Conservation (phyloP, 1,284 basidiomycete species). For the Leccinum pachyderme region DNA sequence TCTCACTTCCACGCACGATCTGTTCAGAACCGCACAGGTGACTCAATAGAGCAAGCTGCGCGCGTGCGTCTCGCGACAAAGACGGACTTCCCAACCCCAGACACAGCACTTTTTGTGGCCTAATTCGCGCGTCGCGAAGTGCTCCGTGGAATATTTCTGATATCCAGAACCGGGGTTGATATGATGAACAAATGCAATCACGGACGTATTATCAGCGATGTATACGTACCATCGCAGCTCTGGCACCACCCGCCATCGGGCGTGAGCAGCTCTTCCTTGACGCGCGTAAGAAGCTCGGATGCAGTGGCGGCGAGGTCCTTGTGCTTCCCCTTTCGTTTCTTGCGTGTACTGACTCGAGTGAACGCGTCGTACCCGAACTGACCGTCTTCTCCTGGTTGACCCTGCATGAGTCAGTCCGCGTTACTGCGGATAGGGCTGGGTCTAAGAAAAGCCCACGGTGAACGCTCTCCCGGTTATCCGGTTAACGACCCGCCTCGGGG, state of each 20-base stretch:
- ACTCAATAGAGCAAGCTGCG: conserved; percentile 65
- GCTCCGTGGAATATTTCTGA: conserved; percentile 38
- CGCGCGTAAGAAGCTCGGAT: conserved; percentile 34
- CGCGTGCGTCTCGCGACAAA: conserved; percentile 56
- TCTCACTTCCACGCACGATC: conserved; percentile 50
- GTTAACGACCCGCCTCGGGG: neutral
- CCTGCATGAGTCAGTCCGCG: conserved; percentile 17
- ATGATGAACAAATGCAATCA: neutral
- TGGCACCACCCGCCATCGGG: conserved; percentile 42
- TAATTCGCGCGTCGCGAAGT: conserved; percentile 23
- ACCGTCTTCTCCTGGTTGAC: conserved; percentile 5
- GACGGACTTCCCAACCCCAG: conserved; percentile 70
- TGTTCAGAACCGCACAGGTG: conserved; percentile 48
- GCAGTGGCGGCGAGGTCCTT: conserved; percentile 24
- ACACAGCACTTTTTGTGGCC: conserved; percentile 45
- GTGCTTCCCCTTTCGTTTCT: conserved; percentile 32
- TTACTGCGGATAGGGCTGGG: neutral
- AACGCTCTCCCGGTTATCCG: neutral
- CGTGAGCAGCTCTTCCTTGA: conserved; percentile 38
- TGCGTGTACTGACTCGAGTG: conserved; percentile 41
- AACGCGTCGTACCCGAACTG: conserved; percentile 39
- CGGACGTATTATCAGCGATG: conserved; percentile 11
- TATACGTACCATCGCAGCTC: conserved; percentile 36
- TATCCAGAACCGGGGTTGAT: conserved; percentile 1
- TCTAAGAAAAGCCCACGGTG: neutral